phyloP scores from a whole-genome alignment of 2,329 filamentous ascomycete species.

The Myriangium duriaei region DNA sequence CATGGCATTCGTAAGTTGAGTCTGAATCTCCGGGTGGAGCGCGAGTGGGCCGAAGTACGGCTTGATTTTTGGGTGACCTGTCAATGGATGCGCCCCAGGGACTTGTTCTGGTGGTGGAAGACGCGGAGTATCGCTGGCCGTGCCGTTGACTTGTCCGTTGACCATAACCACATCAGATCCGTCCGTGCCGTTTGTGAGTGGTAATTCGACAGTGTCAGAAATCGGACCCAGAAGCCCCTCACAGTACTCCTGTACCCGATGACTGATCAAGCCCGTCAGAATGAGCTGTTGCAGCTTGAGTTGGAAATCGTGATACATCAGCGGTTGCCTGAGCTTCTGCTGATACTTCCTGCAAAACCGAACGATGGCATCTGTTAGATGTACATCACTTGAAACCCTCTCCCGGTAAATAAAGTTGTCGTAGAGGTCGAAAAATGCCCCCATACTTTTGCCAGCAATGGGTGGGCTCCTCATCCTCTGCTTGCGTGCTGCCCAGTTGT shows the following conservation, averaged over 20 bases:
- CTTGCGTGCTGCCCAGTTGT: conserved; percentile 24
- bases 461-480: conserved; percentile 18
- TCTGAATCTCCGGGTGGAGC: conserved; percentile 3
- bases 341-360: conserved; percentile 25
- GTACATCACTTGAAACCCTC: conserved; percentile 21
- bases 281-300: conserved; percentile 23
- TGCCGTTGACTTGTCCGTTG: not conserved
- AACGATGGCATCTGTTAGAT: conserved; percentile 26
- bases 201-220: not conserved
- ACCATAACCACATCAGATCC: not conserved
- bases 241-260: conserved; percentile 16
- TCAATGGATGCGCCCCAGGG: conserved; percentile 1
- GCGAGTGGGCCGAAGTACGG: not conserved
- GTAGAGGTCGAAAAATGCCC: conserved; percentile 25
- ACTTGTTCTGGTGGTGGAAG: not conserved
- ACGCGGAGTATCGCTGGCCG: not conserved
- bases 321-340: conserved; percentile 15
- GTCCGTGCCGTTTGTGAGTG: conserved; percentile 1
- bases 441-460: conserved; percentile 16
- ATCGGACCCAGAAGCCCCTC: conserved; percentile 4
- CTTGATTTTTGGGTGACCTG: conserved; percentile 6
- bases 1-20: not conserved
- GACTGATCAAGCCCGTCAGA: conserved; percentile 19
- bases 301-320: conserved; percentile 18
- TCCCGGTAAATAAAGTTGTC: conserved; percentile 28